Base-by-base conservation (phyloP, 2,329 filamentous ascomycete species). In the Akanthomyces dipterigenus region DNA sequence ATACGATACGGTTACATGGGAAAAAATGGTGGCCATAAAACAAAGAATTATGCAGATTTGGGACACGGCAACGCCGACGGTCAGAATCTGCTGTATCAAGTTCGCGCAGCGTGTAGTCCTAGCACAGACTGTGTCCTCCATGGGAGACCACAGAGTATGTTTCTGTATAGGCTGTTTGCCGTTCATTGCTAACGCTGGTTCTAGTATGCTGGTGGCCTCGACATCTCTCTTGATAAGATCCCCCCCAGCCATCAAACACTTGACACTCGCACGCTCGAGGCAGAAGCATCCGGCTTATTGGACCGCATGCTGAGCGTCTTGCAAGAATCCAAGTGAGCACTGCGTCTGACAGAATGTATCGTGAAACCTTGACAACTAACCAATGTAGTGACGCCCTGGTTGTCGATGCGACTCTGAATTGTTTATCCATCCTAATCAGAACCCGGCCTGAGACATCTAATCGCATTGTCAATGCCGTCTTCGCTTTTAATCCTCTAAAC, bases 41-140 rank as follows among this genome's bases (percentile, higher is more conserved):
- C 86, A 89, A 60, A 89, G 88, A 68, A 95, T 99, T 67, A 76
- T 99, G 63, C 86, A 85, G 63, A 86, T 95, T 70, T 97, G 96
- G 93, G 93, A 97, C 68, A 83, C 80, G 48, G 88, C 90, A 20
- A 78, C 85, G 16, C 82, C 88, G 14, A 88, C 91, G 3, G 85
- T 98, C 65, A 88, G 88, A 68, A 88, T 98, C 73, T 96, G 92
- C 80, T 98, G 95, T 78, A 88, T 98, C 81, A 99, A 99, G 75
- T 99, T 99, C 74, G 88, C 91, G 42, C 93, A 99, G 77, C 87
- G 91, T 65, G 91, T 98, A 49, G 89, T 99, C 49, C 84, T 97
- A 66, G 90, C 92, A 20, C 93, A 99, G 75, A 97, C 91, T 12
- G 87, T 88, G n/a, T 91, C 91, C 51, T 78, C 88, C 62, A 89